phyloP scores from a whole-genome alignment of 176 grass and related monocot genomes.

The Oryza punctata region DNA sequence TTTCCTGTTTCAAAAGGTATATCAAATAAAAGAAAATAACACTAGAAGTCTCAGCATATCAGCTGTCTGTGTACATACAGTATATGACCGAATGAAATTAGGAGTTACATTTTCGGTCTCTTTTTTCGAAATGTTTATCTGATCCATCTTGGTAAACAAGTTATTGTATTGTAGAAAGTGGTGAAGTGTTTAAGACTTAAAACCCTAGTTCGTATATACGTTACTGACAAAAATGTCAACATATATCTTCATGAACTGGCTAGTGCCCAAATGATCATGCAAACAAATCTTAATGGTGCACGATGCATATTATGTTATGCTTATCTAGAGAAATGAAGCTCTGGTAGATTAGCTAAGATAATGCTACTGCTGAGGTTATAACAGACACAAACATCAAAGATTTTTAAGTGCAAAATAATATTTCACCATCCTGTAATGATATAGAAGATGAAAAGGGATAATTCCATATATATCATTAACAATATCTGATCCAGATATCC shows the following conservation, averaged over 20 bases:
- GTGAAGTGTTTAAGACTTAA: not conserved
- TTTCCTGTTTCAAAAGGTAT: slow-evolving; percentile 60
- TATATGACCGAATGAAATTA: not conserved
- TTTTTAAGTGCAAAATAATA: not conserved
- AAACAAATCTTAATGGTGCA: not conserved
- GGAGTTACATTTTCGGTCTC: not conserved
- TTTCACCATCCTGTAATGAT: not conserved
- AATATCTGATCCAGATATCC: not conserved
- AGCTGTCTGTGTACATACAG: not conserved
- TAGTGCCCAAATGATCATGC: not conserved
- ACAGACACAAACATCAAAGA: not conserved
- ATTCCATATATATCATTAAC: not conserved
- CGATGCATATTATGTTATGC: not conserved
- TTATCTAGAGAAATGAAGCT: not conserved
- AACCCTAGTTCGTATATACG: not conserved
- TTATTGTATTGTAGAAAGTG: slow-evolving; percentile 14
- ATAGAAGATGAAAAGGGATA: not conserved
- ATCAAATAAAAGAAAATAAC: slow-evolving; percentile 20
- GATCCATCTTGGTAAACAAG: not conserved
- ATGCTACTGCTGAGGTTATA: not conserved
- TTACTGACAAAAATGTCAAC: slow-evolving; percentile 7
- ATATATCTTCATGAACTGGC: not conserved
- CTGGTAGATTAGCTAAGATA: not conserved
- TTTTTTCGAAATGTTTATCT: not conserved
- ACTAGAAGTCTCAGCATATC: slow-evolving; percentile 1